phyloP scores from a whole-genome alignment of 176 grass and related monocot genomes.

The Hordeum vulgare region DNA sequence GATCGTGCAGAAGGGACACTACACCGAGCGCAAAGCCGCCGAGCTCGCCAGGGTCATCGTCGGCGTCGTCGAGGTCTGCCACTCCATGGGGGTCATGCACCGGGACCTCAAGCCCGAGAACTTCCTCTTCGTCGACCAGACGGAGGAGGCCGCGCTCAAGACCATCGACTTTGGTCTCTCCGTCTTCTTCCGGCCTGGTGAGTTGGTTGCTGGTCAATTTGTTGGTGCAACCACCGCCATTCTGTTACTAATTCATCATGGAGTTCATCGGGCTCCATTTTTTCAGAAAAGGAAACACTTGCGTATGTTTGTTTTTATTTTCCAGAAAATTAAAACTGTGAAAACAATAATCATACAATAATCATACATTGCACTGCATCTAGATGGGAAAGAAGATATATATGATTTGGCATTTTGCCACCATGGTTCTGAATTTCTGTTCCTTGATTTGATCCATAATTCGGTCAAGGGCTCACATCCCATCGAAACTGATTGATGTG shows the following conservation, averaged over 20 bases:
- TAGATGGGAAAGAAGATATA: background rate
- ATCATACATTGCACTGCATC: background rate
- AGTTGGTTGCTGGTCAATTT: background rate
- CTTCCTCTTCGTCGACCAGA: conserved; percentile 58
- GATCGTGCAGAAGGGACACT: conserved; percentile 58
- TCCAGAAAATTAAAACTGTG: background rate
- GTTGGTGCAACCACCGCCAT: background rate
- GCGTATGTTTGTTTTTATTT: background rate
- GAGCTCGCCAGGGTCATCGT: conserved; percentile 68
- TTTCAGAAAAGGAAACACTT: background rate
- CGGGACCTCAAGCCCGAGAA: conserved; percentile 82
- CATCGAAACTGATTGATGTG: background rate
- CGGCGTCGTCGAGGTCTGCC: conserved; percentile 64
- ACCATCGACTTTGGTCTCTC: conserved; percentile 83
- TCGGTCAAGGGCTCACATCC: background rate
- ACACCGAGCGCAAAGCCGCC: conserved; percentile 59
- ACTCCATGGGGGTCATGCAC: conserved; percentile 76
- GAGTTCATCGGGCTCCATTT: background rate
- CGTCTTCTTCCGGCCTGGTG: conserved; percentile 49
- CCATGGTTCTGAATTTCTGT: background rate
- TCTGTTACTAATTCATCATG: background rate
- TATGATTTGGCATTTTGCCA: background rate
- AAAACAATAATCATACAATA: background rate
- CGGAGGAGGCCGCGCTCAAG: conserved; percentile 62
- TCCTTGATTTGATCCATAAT: conserved; percentile 6